Evolutionary conservation across 331 rosid species (phyloP), one percentile per base, ranked within the genome.

Genomic region (Prunus yedoensis): DNA sequence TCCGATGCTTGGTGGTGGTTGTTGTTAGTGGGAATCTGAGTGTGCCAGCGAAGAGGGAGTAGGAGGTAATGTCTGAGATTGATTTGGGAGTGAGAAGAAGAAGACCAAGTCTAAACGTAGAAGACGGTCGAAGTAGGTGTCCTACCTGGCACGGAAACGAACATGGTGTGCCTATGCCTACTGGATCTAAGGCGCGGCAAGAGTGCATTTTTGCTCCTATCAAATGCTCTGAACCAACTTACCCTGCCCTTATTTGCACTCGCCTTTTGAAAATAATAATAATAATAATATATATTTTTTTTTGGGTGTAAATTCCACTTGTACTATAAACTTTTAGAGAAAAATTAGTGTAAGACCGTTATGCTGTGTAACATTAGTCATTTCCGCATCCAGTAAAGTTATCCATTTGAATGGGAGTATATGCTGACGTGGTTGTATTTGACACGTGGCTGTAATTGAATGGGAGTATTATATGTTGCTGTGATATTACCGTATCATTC

Each of bases 21-120:
- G 30, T 35, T 21, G 52, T 30, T 30, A n/a, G 32, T 41, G 30
- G n/a, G 45, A 63, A 27, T 62, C 49, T 68, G 73, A 68, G 57
- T 62, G 57, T 10, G 35, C 14, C 21, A 6, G 57, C 6, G 12
- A 43, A 4, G 30, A 30, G 56, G 78, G 46, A 74, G 82, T 25
- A 50, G 45, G 45, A 10, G 62, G 43, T 11, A 70, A 59, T 27
- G 56, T 54, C 59, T 10, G 68, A 59, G 52, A 38, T 4, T 58
- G 71, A 62, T 10, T 1, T 15, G 59, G 30, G 75, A 35, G 38
- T 17, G 64, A 79, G 76, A 23, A 58, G 73, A 58, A 67, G 75
- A 63, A 67, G 69, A 66, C 47, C 27, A 67, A 66, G 67, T 79
- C n/a, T 1, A 18, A 66, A 2, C 68, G 66, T 52, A 43, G 46